phyloP scores from a whole-genome alignment of 352 stramenopile genomes.

The Pythium apleroticum region DNA sequence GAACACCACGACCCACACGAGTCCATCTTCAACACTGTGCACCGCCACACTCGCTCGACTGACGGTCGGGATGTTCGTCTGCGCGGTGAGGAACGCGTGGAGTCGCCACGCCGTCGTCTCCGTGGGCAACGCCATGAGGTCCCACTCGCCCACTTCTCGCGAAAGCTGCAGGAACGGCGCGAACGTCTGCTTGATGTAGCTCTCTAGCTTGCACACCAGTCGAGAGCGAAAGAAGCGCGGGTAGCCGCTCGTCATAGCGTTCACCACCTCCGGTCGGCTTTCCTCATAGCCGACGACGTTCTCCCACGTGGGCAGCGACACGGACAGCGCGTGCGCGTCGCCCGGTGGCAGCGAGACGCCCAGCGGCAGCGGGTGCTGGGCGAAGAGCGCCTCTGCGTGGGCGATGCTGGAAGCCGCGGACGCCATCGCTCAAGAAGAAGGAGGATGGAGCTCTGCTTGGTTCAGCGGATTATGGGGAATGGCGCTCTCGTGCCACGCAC shows the following conservation, averaged over 20 bases:
- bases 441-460: neutral
- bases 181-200: conserved; percentile 31
- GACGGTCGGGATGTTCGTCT: conserved; percentile 15
- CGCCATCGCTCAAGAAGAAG: conserved; percentile 4
- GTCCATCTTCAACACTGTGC: conserved; percentile 41
- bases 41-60: conserved; percentile 30
- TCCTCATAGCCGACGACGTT: conserved; percentile 93
- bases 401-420: conserved; percentile 18
- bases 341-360: conserved; percentile 71
- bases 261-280: conserved; percentile 56
- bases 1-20: conserved; percentile 77
- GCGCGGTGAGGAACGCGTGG: conserved; percentile 58
- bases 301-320: conserved; percentile 81
- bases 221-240: conserved; percentile 93
- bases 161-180: conserved; percentile 29
- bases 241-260: conserved; percentile 87
- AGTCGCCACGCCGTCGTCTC: conserved; percentile 54
- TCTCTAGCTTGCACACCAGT: conserved; percentile 69
- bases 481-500: neutral
- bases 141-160: conserved; percentile 31
- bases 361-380: conserved; percentile 45
- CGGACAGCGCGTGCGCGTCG: conserved; percentile 73
- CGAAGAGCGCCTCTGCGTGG: conserved; percentile 7
- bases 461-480: neutral
- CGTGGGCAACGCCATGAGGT: conserved; percentile 59